Base-by-base conservation (phyloP, 805 yeast species). In the Helenozyma rhizophorensis region DNA sequence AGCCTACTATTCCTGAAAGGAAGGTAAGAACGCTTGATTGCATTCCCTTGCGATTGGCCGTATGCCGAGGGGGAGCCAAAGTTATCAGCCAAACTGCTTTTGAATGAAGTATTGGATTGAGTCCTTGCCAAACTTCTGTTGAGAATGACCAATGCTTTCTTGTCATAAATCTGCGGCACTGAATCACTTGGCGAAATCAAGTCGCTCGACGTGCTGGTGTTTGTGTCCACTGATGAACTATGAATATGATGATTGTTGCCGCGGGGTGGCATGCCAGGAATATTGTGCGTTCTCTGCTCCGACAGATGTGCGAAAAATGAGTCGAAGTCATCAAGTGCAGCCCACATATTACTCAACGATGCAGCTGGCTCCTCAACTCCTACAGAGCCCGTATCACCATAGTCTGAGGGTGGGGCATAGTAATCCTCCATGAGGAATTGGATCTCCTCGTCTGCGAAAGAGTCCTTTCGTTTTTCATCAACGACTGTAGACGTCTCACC, bases 301-400 rank as follows among this genome's bases (percentile, higher is more conserved):
- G 67, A 56, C 25, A 77, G 83, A 36, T 79, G 83, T 0, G 94
- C 83, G 58, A 88, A 88, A 51, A 88, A 88, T 8, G 90, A 81
- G 51, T 88, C 96, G 45, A 88, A 68, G 45, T 86, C 88, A 50
- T 88, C 96, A 42, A 88, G 65, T 9, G 93, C 93, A 1, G 95
- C 95, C 80, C 94, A 83, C 84, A 88, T 86, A 50, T 87, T 83
- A 50, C 89, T 83, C 47, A 88, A 67, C 0, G 94, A 81, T 0
- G 83, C 85, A 36, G 81, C 87, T 22, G 71, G 77, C 33, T 76
- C 80, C 31, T 77, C 87, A 9, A 58, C 66, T 2, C 65, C 73
- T 11, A 69, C 65, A 0, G 80, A 72, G 0, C 60, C 65, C 11
- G 70, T 54, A 39, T 79, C 83, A 9, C 60, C 62, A 23, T 54